Base-by-base conservation (phyloP, 2,329 filamentous ascomycete genomes). In the Colletotrichum cordylinicola region DNA sequence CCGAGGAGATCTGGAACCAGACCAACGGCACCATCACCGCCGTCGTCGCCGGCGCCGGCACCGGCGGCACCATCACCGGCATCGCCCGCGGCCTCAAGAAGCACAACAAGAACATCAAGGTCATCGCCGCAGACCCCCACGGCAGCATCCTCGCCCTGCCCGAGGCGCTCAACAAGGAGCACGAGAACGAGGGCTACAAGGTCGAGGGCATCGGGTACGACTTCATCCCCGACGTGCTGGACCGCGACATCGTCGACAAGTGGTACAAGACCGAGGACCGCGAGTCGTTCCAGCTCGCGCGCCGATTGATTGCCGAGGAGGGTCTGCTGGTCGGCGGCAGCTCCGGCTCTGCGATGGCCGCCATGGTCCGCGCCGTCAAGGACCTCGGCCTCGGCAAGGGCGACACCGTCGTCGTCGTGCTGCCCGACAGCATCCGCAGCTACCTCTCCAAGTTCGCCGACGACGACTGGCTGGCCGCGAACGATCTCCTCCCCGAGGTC, bases 141-240 rank as follows among this genome's bases (percentile, higher is more conserved):
- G 97, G 97, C 68, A 98, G 95, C 74, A 96, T 98, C 79, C 90
- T 99, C 65, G 97, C 97, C 12, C 82, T 98, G 37, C 97, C 97
- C 3, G 92, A 94, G 79, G 81, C 85, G 8, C 87, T 99, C 79
- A 99, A 99, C 84, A 89, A 95, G 64, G 93, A 95, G 78, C 91
- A 93, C 82, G 90, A 91, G 76, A 96, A 98, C 82, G 93, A 95
- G 84, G 89, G 93, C 2, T 99, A 99, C 89, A 98, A 99, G 88
- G 97, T 99, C 1, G 97, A 99, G 87, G 97, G 97, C 58, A 99
- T 99, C 81, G 97, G 97, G 24, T 99, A 99, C 84, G 97, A 99
- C 84, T 99, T 99, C 84, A 94, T 99, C 75, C 97, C 98, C 8
- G 95, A 98, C 29, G 98, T 99, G 7, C 89, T 99, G 71, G 93